These are phyloP conservation scores for Ajuga chamaepitys DNA, from an alignment of 257 asterid genomes.

Conservation along the genomic window DNA sequence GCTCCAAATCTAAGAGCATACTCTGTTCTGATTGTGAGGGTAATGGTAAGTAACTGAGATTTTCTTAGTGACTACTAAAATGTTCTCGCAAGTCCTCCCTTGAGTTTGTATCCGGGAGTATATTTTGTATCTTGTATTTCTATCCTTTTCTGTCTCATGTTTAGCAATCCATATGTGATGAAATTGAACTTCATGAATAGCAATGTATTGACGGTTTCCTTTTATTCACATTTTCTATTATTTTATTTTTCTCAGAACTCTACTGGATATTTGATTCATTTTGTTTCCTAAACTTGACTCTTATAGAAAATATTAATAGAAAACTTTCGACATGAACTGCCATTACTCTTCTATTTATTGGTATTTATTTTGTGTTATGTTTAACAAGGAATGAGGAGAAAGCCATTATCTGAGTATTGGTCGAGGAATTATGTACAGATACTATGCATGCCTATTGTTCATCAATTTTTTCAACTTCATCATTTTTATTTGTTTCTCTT, in stretches of 20 bases:
- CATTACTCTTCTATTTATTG: background rate
- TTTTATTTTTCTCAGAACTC: background rate
- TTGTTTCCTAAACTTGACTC: background rate
- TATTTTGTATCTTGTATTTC: too few species aligned
- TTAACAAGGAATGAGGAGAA: background rate
- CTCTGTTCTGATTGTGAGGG: constrained; percentile 51
- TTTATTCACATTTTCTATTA: background rate
- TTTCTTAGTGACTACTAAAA: background rate
- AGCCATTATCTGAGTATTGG: background rate
- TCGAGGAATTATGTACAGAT: background rate
- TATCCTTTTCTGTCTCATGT: background rate
- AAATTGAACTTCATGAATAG: background rate
- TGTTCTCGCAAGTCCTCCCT: too few species aligned
- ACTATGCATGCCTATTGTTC: too few species aligned
- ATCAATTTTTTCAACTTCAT: background rate
- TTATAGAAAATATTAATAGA: background rate
- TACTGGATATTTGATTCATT: background rate
- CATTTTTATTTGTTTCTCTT: too few species aligned
- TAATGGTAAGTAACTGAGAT: constrained; percentile 30
- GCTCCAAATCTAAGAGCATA: constrained; percentile 30
- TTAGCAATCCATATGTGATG: background rate
- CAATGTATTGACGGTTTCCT: background rate
- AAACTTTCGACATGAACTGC: background rate
- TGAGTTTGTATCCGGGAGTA: too few species aligned
- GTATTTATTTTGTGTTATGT: background rate